Conservation (phyloP, 2,329 filamentous ascomycete species). For the Talaromyces sp. region DNA sequence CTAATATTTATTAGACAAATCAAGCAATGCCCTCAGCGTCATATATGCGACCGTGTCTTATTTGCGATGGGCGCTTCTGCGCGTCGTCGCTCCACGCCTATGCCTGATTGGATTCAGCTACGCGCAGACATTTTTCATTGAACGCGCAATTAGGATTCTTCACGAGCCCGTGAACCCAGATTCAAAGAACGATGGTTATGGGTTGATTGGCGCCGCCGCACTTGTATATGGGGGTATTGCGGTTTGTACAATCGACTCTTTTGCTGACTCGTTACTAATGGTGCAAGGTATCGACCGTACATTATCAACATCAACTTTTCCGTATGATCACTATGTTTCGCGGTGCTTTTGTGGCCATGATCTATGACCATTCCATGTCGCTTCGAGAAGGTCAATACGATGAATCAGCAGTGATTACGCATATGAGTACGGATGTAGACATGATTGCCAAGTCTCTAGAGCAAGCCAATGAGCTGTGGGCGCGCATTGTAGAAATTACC, state of each 20-base stretch:
- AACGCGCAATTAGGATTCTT: conserved; percentile 30
- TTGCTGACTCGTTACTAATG: neutral
- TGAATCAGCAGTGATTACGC: conserved; percentile 33
- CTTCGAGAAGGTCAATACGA: conserved; percentile 29
- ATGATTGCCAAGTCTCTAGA: conserved; percentile 37
- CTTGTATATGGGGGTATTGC: conserved; percentile 41
- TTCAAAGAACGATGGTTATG: conserved; percentile 36
- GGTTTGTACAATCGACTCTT: conserved; percentile 21
- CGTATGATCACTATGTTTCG: conserved; percentile 41
- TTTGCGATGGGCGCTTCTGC: conserved; percentile 26
- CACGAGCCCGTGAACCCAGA: conserved; percentile 20
- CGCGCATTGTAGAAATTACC: conserved; percentile 39
- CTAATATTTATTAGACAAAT: conserved; percentile 2
- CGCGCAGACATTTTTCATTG: conserved; percentile 34
- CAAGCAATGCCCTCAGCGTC: neutral
- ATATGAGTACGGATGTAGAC: conserved; percentile 45
- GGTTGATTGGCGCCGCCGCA: conserved; percentile 39
- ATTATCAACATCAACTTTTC: conserved; percentile 39
- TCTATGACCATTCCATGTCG: conserved; percentile 42
- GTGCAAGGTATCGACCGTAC: conserved; percentile 32
- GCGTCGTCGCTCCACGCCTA: conserved; percentile 25
- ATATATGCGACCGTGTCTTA: conserved; percentile 4
- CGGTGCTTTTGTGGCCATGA: conserved; percentile 42
- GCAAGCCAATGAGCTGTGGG: conserved; percentile 43
- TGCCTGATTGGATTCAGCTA: conserved; percentile 32